Evolutionary conservation across 257 asterid genomes (phyloP), one percentile per base, ranked within the genome.

Genomic region (Salvia hispanica): DNA sequence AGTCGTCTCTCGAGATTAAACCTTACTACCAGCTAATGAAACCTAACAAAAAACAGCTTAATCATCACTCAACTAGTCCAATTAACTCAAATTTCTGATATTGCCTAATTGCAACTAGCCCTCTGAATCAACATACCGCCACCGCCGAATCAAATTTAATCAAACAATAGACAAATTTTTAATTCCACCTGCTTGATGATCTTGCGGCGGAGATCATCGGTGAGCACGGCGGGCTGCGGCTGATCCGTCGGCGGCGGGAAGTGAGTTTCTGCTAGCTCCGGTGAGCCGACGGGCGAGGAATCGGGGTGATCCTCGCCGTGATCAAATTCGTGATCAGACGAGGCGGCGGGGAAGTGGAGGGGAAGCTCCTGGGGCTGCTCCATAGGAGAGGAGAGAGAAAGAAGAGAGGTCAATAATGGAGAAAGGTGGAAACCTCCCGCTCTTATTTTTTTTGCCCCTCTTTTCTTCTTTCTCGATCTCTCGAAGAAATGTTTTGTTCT

Each of bases 131-230:
- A 58, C 16, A 62, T 45, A 65, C 2, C 25, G 6, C 18, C 0
- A 33, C 58, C 14, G 56, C 33, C 3, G 9, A 15, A 9, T 33
- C 15, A 21, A 44, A 78, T n/a, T n/a, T 21, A 61, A 73, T 53
- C 63, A 62, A 44, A 6, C 57, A 69, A 58, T 4, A 43, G 14
- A 4, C 18, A 34, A 34, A 34, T 34, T 3, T 34, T 34, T 34
- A 66, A 16, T 67, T 25, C 31, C 47, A 72, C 98, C 98, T 89
- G 98, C 83, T 85, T 89, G 72, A 87, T 79, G 74, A 91, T 89
- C 75, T 77, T 83, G 81, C 70, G 72, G 48, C 89, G 91, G 68
- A 89, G 96, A 70, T 89, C 91, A 66, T 85, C 88, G 11, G 91
- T 54, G 66, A 82, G 85, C 10, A 16, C 72, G 5, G 73, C 12